Percentiles rank a stretch among this genome's conserved stretches.
phyloP scores from a whole-genome alignment of 805 yeast genomes.

The Cyberlindnera americana region DNA sequence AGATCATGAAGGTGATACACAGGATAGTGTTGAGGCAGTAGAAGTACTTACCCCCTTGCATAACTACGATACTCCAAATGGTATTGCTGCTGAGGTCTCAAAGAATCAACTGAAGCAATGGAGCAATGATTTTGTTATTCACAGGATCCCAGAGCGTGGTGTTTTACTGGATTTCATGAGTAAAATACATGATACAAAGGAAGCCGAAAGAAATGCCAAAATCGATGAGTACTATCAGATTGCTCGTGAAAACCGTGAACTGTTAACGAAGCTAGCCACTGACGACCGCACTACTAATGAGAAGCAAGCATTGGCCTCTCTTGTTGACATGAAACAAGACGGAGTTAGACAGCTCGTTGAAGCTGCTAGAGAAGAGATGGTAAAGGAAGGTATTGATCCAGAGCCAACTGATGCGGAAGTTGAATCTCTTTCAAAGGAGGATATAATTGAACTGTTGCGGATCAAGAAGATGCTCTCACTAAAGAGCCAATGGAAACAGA shows the following conservation, averaged over 20 bases:
- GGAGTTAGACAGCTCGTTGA: conserved; percentile 48
- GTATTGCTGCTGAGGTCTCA: conserved; percentile 33
- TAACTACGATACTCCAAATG: conserved; percentile 31
- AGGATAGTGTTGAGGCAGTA: conserved; percentile 28
- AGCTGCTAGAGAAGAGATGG: conserved; percentile 33
- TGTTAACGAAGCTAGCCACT: conserved; percentile 32
- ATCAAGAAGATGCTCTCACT: conserved; percentile 59
- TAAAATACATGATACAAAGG: conserved; percentile 38
- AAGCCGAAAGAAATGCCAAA: conserved; percentile 29
- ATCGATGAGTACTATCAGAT: conserved; percentile 34
- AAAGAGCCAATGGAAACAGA: conserved; percentile 66
- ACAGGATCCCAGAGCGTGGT: conserved; percentile 64
- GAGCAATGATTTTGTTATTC: conserved; percentile 44
- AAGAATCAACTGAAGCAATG: conserved; percentile 26
- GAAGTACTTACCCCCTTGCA: conserved; percentile 35
- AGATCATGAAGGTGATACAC: conserved; percentile 30
- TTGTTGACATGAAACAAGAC: conserved; percentile 32
- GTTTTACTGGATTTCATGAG: conserved; percentile 66
- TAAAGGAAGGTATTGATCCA: too few species aligned
- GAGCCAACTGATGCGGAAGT: not conserved
- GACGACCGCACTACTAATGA: conserved; percentile 26
- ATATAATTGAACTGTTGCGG: conserved; percentile 46
- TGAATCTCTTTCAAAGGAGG: conserved; percentile 29
- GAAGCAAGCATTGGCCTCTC: conserved; percentile 33
- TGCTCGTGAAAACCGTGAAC: conserved; percentile 33